phyloP scores from a whole-genome alignment of 768 basidiomycete genomes.

The Dioszegia aurantiaca region DNA sequence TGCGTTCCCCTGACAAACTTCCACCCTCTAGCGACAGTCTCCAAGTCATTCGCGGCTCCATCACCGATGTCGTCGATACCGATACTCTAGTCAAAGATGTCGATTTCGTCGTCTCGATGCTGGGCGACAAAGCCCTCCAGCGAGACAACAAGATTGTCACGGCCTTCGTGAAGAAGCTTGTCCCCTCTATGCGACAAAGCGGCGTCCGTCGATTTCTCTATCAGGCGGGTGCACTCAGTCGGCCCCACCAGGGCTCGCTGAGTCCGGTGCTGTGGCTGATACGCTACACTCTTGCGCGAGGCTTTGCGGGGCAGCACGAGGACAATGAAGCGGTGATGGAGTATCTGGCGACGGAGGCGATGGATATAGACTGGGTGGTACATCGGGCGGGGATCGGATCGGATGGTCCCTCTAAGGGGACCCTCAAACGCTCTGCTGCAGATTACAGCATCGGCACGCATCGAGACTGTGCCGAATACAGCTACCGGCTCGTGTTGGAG shows the following conservation, averaged over 20 bases:
- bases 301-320: conserved; percentile 24
- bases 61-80: conserved; percentile 21
- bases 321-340: conserved; percentile 34
- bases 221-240: conserved; percentile 25
- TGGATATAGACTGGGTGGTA: conserved; percentile 28
- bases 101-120: conserved; percentile 22
- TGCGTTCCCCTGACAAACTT: conserved; percentile 24
- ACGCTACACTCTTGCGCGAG: conserved; percentile 19
- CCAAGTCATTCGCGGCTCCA: conserved; percentile 21
- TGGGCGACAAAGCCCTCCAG: conserved; percentile 23
- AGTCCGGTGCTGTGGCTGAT: conserved; percentile 19
- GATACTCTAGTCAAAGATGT: conserved; percentile 19
- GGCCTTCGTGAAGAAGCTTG: conserved; percentile 21
- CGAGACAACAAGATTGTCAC: conserved; percentile 8
- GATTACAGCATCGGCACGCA: conserved; percentile 18
- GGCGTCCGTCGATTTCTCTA: conserved; percentile 25
- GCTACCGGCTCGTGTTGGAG: conserved; percentile 19
- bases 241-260: conserved; percentile 20
- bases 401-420: conserved; percentile 26
- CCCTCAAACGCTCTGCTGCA: conserved; percentile 11
- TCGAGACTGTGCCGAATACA: conserved; percentile 24
- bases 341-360: conserved; percentile 25
- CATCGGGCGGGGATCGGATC: conserved; percentile 26
- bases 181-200: conserved; percentile 25
- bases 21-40: conserved; percentile 1